phyloP scores from a whole-genome alignment of 306 rosid genomes.

The Benincasa hispida region DNA sequence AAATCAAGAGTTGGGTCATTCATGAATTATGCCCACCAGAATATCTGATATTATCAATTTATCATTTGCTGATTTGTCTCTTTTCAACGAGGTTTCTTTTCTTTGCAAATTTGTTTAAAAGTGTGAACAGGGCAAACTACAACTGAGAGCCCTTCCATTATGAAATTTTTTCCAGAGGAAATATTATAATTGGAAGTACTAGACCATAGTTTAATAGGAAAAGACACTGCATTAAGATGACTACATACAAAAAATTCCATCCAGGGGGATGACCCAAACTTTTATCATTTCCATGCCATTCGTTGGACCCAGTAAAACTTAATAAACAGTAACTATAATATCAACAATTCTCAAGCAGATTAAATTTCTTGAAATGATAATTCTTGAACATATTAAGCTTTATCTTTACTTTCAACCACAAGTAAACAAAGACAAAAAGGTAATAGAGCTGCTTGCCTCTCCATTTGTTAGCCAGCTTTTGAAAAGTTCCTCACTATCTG shows the following conservation, averaged over 20 bases:
- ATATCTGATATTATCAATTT: background rate
- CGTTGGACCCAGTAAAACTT: background rate
- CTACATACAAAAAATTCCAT: background rate
- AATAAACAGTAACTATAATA: background rate
- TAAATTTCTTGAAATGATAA: too few relatives aligned
- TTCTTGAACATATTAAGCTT: background rate
- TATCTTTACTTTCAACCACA: background rate
- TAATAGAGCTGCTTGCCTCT: constrained; percentile 60
- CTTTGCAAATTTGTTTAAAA: background rate
- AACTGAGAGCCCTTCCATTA: background rate
- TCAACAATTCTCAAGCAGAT: background rate
- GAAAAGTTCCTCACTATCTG: constrained; percentile 89
- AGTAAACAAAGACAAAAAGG: constrained; percentile 4
- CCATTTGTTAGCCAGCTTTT: constrained; percentile 90
- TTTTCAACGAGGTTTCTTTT: background rate
- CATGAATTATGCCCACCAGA: background rate
- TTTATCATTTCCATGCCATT: background rate
- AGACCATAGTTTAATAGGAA: background rate
- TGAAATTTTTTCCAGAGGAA: background rate
- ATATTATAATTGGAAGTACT: background rate
- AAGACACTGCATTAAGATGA: background rate
- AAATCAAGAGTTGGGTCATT: background rate
- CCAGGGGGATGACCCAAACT: background rate
- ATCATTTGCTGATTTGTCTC: background rate
- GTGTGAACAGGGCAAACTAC: background rate